phyloP scores from a whole-genome alignment of 768 basidiomycete species.

The Auriscalpium orientale region DNA sequence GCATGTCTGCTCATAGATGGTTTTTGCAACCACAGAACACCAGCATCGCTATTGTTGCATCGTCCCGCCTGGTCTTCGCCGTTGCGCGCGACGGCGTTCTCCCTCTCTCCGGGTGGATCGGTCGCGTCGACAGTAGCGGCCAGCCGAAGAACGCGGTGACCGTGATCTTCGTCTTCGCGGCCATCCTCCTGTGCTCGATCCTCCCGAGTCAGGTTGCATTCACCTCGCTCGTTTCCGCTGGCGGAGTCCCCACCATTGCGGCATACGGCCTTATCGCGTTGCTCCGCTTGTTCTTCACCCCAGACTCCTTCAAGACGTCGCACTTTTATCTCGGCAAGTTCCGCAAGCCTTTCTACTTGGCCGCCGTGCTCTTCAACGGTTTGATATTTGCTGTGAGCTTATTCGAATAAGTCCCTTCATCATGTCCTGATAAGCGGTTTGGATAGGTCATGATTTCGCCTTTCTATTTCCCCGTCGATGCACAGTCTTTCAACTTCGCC shows the following conservation, averaged over 20 bases:
- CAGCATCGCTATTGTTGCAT: constrained; percentile 82
- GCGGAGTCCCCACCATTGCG: constrained; percentile 79
- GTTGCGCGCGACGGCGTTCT: constrained; percentile 93
- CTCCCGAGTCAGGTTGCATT: constrained; percentile 88
- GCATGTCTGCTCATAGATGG: not conserved
- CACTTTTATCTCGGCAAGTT: constrained; percentile 65
- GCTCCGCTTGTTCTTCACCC: constrained; percentile 72
- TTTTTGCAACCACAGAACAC: constrained; percentile 50
- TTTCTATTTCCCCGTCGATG: constrained; percentile 76
- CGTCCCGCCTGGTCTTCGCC: constrained; percentile 84
- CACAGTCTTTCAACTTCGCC: constrained; percentile 78
- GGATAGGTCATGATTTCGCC: constrained; percentile 74
- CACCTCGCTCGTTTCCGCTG: constrained; percentile 83
- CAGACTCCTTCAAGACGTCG: constrained; percentile 62
- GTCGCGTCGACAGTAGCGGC: constrained; percentile 57
- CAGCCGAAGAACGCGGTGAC: constrained; percentile 84
- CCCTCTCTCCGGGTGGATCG: constrained; percentile 78
- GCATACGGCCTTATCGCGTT: constrained; percentile 80
- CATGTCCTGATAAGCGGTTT: constrained; percentile 8
- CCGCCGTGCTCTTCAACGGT: constrained; percentile 63
- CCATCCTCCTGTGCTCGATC: constrained; percentile 74
- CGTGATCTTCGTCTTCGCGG: constrained; percentile 77
- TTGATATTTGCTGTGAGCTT: constrained; percentile 62
- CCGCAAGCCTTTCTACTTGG: constrained; percentile 60
- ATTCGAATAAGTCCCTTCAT: not conserved